Evolutionary conservation across 2,329 filamentous ascomycete species (phyloP), one percentile per base, ranked within the genome.

Genomic region (Fusarium sp.): DNA sequence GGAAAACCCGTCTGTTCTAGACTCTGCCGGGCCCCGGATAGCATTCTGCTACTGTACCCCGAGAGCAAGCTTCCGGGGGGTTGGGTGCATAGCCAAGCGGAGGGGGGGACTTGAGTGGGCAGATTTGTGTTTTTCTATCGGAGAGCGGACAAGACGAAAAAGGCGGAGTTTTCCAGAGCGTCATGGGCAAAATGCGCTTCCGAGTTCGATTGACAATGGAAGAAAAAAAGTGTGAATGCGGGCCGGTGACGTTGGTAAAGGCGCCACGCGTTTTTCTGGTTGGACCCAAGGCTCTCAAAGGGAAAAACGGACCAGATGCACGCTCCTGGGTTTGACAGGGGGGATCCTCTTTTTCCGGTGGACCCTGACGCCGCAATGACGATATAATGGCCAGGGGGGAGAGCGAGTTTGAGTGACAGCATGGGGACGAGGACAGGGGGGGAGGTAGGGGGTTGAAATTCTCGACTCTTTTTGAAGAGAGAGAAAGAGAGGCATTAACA

Each of bases 361-460:
- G 71, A 80, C 86, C 75, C 68, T 78, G 76, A 74, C 76, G 73
- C 68, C 69, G 47, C 67, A 60, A 78, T 78, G 77, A 78, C 77
- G 77, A 62, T 33, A 68, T 66, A 42, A 47, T 74, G 68, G 64
- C 67, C 62, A 74, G 72, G 72, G 72, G 68, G 20, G 22, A 29
- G 7, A 22, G 59, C 59, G 35, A 62, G 59, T 63, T 59, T 59
- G 36, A 59, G 69, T 62, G 60, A 66, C 57, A 66, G 64, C 57
- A 36, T 68, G 5, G 62, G 47, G 47, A 36, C 27, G 64, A 31
- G 22, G 38, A 64, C 52, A 56, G 20, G 52, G 58, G 59, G 52
- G 54, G 31, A 63, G 36, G 57, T 56, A 40, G 38, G 58, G 59
- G 52, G 54, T 60, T 25, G 25, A 18, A 31, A n/a, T n/a, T 31